Conservation (phyloP, 2,329 filamentous ascomycete genomes). For the Fusarium sarcochroum region DNA sequence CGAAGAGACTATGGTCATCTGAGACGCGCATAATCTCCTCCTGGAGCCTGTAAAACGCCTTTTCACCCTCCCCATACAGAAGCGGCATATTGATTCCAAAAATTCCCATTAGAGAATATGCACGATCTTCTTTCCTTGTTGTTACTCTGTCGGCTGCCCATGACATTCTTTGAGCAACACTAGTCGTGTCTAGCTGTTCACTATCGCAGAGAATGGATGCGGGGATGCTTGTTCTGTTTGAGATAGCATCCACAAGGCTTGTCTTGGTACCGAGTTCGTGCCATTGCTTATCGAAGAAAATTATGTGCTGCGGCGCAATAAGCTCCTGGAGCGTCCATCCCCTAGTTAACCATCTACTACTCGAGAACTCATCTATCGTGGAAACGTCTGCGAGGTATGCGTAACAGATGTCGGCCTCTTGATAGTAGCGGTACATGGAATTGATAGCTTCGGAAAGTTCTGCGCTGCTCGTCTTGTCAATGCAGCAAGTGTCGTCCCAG, state of each 20-base stretch:
- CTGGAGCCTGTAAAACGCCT: conserved; percentile 14
- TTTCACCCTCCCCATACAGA: conserved; percentile 4
- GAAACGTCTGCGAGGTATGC: conserved; percentile 27
- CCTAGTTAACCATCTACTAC: conserved; percentile 25
- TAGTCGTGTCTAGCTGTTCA: not conserved
- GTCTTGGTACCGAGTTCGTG: not conserved
- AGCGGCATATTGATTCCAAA: conserved; percentile 18
- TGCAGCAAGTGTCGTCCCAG: conserved; percentile 43
- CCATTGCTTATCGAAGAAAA: conserved; percentile 19
- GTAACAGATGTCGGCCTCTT: conserved; percentile 22
- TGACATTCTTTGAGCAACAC: conserved; percentile 21
- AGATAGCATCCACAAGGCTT: not conserved
- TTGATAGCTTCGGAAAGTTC: conserved; percentile 40
- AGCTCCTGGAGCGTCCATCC: conserved; percentile 30
- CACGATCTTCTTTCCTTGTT: conserved; percentile 7
- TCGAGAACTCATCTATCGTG: rapidly evolving
- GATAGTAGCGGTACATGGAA: conserved; percentile 42
- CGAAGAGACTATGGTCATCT: conserved; percentile 13
- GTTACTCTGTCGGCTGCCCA: conserved; percentile 14
- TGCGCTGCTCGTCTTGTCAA: conserved; percentile 38
- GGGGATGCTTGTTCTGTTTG: not conserved
- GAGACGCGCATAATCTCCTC: conserved; percentile 19
- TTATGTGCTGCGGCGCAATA: not conserved
- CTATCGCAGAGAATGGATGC: not conserved
- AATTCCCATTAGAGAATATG: conserved; percentile 16